A percentile compares a stretch with the other conserved stretches of the same genome.
phyloP scores from a whole-genome alignment of 148 eudicot genomes.

The Talinum fruticosum region DNA sequence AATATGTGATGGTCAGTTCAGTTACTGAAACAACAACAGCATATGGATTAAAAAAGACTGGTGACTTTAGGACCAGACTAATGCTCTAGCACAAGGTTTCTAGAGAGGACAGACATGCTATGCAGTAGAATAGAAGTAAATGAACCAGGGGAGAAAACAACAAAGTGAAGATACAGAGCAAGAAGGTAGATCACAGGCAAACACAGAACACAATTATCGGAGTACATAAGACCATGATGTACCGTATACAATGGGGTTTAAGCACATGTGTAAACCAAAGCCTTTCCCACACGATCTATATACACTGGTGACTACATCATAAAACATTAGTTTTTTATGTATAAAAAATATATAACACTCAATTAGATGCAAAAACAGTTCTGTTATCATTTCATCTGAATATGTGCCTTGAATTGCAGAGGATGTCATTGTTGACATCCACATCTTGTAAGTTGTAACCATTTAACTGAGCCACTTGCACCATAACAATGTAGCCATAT shows the following conservation, averaged over 20 bases:
- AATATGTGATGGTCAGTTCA: constrained; percentile 11
- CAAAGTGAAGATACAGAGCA: background rate
- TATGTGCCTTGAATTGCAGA: background rate
- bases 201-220: background rate
- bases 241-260: background rate
- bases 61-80: background rate
- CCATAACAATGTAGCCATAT: background rate
- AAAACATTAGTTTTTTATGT: no score
- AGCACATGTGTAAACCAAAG: background rate
- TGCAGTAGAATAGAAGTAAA: background rate
- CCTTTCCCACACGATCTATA: background rate
- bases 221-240: background rate
- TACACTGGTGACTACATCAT: background rate
- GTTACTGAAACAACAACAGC: background rate
- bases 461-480: background rate
- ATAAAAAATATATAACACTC: background rate
- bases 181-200: background rate
- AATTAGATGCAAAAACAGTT: background rate
- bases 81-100: background rate
- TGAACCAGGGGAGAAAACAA: background rate
- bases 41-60: background rate
- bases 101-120: background rate
- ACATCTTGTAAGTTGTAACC: background rate
- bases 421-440: background rate
- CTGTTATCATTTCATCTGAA: background rate